A percentile compares a stretch with the other conserved stretches of the same genome.
Evolutionary conservation across 2,329 filamentous ascomycete species (phyloP).

Genomic region (Xylariaceae sp.): DNA sequence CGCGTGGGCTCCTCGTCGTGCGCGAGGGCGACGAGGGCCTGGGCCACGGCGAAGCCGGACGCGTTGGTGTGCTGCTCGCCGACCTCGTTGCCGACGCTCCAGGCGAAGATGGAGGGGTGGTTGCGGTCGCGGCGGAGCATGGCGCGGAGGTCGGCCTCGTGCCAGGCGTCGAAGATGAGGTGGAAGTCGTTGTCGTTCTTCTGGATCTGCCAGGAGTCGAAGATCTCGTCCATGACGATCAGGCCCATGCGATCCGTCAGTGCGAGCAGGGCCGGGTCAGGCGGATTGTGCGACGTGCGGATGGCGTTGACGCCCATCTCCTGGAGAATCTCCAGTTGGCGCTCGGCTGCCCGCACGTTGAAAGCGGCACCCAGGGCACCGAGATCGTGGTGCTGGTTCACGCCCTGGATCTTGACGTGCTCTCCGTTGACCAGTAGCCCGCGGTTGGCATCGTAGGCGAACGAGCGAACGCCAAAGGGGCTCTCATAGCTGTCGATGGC

Average conservation of each 20-base stretch:
- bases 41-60: constrained; percentile 19
- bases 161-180: constrained; percentile 49
- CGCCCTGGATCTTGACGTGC: constrained; percentile 39
- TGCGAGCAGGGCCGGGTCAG: constrained; percentile 45
- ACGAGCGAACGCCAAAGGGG: constrained; percentile 42
- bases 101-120: constrained; percentile 47
- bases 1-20: constrained; percentile 44
- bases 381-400: constrained; percentile 48
- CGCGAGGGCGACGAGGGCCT: constrained; percentile 36
- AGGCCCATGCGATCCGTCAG: constrained; percentile 46
- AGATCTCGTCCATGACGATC: constrained; percentile 50
- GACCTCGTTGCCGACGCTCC: constrained; percentile 53
- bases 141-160: constrained; percentile 46
- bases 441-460: constrained; percentile 34
- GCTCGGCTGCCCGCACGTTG: constrained; percentile 42
- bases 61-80: constrained; percentile 35
- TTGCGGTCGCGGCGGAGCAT: constrained; percentile 51
- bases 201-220: constrained; percentile 48
- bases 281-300: constrained; percentile 50
- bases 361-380: constrained; percentile 47
- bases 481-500: constrained; percentile 43
- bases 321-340: constrained; percentile 44
- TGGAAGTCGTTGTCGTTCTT: constrained; percentile 45
- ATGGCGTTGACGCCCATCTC: constrained; percentile 48
- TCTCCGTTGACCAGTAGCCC: constrained; percentile 45